Base-by-base conservation (phyloP, 192 early-diverging fungal species). In the Phlyctochytrium planicorne region DNA sequence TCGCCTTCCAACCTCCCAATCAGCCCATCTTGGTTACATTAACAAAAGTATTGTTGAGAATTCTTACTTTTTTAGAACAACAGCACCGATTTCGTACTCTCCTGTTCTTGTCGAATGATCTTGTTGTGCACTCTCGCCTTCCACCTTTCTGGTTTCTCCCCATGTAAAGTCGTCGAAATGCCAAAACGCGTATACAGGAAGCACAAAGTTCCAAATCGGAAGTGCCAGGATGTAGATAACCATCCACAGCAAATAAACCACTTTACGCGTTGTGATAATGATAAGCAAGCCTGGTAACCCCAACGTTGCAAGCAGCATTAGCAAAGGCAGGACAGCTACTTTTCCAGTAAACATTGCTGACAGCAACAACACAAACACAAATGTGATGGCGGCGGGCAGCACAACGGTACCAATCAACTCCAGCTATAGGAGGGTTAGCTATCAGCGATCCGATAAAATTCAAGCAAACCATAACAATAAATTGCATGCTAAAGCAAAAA, bases 401-500 rank as follows among this genome's bases (percentile, higher is more conserved):
- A 92, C 91, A 16, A 96, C 82, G 0, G 96, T 98, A n/a, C 96
- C 96, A 30, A 95, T 76, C 31, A 98, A 82, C 59, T 98, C 96
- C 1, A 84, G 55, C 82, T 82, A 53, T 0, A 57, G 6, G 31
- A 47, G n/a, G n/a, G n/a, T n/a, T n/a, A 1, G 47, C 31, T 31
- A 66, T 16, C 16, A 23, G 25, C 16, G 29, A 33, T 72, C 10
- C 34, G 24, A 16, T 55, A 27, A 50, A 24, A 30, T 20, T 56
- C 53, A 59, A 59, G 25, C 10, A 37, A 31, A 71, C 69, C 30
- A 71, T 55, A 24, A 71, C 69, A 40, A 71, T 63, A 57, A 78
- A 80, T 77, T 95, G 93, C 84, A 86, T 98, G 59, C 93, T 95
- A 72, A 98, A 94, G 72, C 96, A 98, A 79, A 98, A 98, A 0